Evolutionary conservation across 192 early-diverging fungal genomes (phyloP).

Genomic region (Jimgerdemannia flammicorona): DNA sequence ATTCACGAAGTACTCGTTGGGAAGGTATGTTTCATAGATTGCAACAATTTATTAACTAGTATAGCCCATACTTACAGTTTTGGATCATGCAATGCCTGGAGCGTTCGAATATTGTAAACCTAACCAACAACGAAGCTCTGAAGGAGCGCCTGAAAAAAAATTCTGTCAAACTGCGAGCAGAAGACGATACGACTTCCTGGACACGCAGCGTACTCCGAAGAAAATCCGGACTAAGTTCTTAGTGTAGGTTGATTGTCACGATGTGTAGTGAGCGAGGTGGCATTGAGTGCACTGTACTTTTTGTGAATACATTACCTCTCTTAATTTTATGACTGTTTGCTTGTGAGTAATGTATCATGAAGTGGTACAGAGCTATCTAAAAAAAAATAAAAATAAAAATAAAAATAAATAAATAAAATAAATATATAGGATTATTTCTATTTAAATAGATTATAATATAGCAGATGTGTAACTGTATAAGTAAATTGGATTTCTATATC

Average conservation of each 20-base stretch:
- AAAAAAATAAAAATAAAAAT: too few species aligned
- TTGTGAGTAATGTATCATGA: too few species aligned
- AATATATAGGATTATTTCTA: too few species aligned
- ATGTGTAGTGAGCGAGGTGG: background rate
- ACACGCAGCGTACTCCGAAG: background rate
- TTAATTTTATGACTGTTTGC: too few species aligned
- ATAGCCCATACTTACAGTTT: slow-evolving; percentile 15
- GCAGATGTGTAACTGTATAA: too few species aligned
- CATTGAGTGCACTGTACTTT: background rate
- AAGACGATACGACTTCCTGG: background rate
- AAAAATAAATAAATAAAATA: too few species aligned
- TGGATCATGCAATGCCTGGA: slow-evolving; percentile 7
- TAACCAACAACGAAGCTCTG: background rate
- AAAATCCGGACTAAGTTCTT: background rate
- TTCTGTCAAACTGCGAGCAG: background rate
- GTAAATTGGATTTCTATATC: too few species aligned
- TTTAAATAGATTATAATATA: too few species aligned
- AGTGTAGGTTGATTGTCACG: background rate
- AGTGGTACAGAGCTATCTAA: too few species aligned
- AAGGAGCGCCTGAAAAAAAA: background rate
- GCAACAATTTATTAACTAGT: slow-evolving; percentile 7
- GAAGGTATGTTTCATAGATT: slow-evolving; percentile 9
- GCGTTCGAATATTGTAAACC: background rate
- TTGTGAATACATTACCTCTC: too few species aligned
- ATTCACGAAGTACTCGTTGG: slow-evolving; percentile 8